Conservation (phyloP, 495 filamentous ascomycete genomes). For the Usnea hakonensis region DNA sequence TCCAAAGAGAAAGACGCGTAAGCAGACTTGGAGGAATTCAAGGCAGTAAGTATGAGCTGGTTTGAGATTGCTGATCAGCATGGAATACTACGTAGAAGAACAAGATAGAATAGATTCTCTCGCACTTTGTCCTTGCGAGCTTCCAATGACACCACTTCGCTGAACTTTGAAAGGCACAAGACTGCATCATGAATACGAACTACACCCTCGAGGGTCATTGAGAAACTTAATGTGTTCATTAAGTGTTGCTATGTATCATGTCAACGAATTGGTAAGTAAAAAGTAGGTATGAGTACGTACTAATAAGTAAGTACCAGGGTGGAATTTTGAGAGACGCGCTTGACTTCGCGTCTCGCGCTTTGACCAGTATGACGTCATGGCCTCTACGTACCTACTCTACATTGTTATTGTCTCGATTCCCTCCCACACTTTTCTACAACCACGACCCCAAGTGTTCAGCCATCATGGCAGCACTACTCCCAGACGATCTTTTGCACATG, state of each 20-base stretch:
- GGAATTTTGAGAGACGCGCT: too few species aligned
- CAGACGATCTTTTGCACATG: constrained; percentile 53
- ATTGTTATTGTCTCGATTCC: neutral
- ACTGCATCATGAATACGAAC: constrained; percentile 72
- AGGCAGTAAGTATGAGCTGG: constrained; percentile 70
- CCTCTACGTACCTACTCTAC: neutral
- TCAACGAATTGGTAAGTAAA: neutral
- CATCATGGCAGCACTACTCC: constrained; percentile 34
- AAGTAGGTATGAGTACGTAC: neutral
- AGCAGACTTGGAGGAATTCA: constrained; percentile 90
- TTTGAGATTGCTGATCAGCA: constrained; percentile 13
- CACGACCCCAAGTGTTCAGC: neutral
- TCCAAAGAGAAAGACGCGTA: constrained; percentile 77
- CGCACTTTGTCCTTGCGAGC: constrained; percentile 64
- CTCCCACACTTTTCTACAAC: constrained; percentile 22
- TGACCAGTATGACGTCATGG: neutral
- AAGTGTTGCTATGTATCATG: neutral
- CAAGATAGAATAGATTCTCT: neutral
- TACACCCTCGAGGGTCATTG: constrained; percentile 66
- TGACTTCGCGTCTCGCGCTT: constrained; percentile 14
- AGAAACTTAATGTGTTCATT: constrained; percentile 59
- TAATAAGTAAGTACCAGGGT: too few species aligned
- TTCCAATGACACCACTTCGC: constrained; percentile 81
- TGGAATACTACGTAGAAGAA: neutral
- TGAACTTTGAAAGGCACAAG: constrained; percentile 85